phyloP scores from a whole-genome alignment of 1,284 basidiomycete genomes.

The Tilletia walkeri region DNA sequence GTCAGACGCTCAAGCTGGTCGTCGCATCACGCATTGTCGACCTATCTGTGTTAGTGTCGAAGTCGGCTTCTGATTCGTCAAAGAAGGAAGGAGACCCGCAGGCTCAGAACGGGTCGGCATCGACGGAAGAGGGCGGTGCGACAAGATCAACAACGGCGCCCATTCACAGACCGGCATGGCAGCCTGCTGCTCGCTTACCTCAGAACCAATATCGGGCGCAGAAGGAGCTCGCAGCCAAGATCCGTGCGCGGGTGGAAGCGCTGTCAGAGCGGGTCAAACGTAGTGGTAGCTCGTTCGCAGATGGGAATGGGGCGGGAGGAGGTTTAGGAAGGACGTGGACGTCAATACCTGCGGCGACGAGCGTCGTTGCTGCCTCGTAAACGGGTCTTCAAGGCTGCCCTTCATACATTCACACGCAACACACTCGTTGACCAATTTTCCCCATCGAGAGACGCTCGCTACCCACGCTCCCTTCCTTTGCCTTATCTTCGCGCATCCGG shows the following conservation, averaged over 20 bases:
- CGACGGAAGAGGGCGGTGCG: background rate
- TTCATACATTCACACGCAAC: background rate
- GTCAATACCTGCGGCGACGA: too few species aligned
- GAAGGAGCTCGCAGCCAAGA: background rate
- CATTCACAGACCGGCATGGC: slow-evolving; percentile 5
- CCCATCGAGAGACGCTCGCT: too few species aligned
- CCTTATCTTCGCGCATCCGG: too few species aligned
- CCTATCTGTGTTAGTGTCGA: slow-evolving; percentile 23
- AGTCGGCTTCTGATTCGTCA: background rate
- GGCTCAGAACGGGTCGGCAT: too few species aligned
- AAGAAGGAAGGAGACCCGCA: background rate
- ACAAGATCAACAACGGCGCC: background rate
- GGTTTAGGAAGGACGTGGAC: too few species aligned
- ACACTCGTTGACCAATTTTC: background rate
- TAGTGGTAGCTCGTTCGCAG: background rate
- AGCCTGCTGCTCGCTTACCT: background rate
- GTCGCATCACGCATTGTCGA: slow-evolving; percentile 42
- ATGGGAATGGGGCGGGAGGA: too few species aligned
- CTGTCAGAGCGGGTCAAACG: background rate
- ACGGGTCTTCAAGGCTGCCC: background rate
- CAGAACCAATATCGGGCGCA: slow-evolving; percentile 6
- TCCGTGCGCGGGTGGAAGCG: slow-evolving; percentile 3
- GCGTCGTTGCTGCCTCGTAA: too few species aligned
- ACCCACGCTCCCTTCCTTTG: too few species aligned
- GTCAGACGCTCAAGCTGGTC: slow-evolving; percentile 20